Base-by-base conservation (phyloP, 1,139 yeast species). In the Candida mesenterica region DNA sequence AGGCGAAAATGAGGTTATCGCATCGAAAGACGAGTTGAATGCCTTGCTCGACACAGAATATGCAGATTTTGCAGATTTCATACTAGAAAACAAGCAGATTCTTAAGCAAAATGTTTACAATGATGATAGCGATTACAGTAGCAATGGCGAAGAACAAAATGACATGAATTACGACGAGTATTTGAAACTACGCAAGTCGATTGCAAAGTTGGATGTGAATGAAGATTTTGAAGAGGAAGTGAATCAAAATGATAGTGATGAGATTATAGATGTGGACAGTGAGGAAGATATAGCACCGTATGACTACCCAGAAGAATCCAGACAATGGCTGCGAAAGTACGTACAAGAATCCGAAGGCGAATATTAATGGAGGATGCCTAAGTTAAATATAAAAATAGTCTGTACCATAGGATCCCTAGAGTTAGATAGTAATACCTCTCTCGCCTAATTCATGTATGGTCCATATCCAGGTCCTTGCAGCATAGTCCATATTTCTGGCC, bases 401-500 rank as follows among this genome's bases (percentile, higher is more conserved):
- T 6, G 6, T 19, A 9, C 8, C 22, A 19, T 6, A 19, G 9
- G 9, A 19, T 19, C 22, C 33, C 28, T 19, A 28, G 31, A 9
- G 30, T 28, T n/a, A 32, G 17, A 10, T n/a, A 27, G 19, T n/a
- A 30, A 66, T 62, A 25, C 65, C 58, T 36, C 86, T 63, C 42
- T 74, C 70, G 40, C 74, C 68, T 40, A 87, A 59, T 51, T 82
- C 75, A 34, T 68, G 72, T 4, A 79, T 72, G 0, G 95, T 82
- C 95, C 95, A 86, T n/a, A 79, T 77, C 92, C 95, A 87, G 13
- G 87, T 80, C 33, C 79, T 62, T 7, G 83, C 81, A 1, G 87
- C 86, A 49, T 73, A 76, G 40, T 76, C 79, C 59, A 74, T 60
- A 50, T 81, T 75, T 18, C 62, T 58, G 1, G 92, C 88, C 3